Evolutionary conservation across 345 rosid genomes (phyloP).

Genomic region (Euphorbia lathyris): DNA sequence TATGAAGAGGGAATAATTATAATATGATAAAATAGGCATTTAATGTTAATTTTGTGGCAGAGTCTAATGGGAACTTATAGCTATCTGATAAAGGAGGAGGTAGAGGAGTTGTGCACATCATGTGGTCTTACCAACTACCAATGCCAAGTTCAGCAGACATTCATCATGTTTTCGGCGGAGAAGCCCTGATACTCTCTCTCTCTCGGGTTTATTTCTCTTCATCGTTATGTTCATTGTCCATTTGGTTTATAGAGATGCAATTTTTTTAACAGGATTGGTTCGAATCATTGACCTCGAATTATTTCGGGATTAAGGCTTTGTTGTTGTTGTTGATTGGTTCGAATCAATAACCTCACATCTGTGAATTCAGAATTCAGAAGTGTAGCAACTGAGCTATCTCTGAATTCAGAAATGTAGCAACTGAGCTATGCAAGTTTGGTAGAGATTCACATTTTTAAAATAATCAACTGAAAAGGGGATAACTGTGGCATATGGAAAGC

Average conservation of each 20-base stretch:
- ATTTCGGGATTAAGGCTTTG: too few relatives aligned
- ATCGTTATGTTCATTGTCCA: background rate
- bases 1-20: background rate
- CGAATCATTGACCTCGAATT: too few relatives aligned
- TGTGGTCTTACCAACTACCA: conserved; percentile 77
- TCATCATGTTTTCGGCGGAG: conserved; percentile 90
- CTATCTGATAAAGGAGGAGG: conserved; percentile 68
- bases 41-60: too few relatives aligned
- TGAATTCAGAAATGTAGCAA: too few relatives aligned
- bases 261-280: too few relatives aligned
- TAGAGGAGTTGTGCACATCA: conserved; percentile 71
- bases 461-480: conserved; percentile 19
- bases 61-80: conserved; percentile 34
- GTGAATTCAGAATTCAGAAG: too few relatives aligned
- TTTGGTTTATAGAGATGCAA: conserved; percentile 6
- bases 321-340: too few relatives aligned
- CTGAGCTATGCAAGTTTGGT: too few relatives aligned
- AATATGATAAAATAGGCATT: too few relatives aligned
- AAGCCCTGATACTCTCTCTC: conserved; percentile 59
- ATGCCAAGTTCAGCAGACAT: conserved; percentile 57
- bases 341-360: too few relatives aligned
- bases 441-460: too few relatives aligned
- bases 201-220: conserved; percentile 10
- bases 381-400: too few relatives aligned
- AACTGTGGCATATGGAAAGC: conserved; percentile 24